Evolutionary conservation across 768 basidiomycete genomes (phyloP).

Genomic region (Boletales sp.): DNA sequence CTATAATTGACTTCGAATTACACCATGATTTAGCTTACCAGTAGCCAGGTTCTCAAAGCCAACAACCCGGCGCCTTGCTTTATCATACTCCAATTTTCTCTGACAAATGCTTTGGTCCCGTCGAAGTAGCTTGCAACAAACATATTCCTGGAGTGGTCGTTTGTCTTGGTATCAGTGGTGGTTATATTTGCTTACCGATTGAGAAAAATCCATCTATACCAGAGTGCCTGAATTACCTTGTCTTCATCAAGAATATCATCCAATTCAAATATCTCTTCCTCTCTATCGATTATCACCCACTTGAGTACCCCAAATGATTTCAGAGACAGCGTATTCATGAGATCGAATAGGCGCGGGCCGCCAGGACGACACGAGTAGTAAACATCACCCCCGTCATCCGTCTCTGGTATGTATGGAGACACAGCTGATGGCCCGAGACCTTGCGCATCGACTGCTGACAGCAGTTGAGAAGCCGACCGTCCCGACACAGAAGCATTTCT

Average conservation of each 20-base stretch:
- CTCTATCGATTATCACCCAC: slow-evolving; percentile 68
- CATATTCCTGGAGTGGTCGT: slow-evolving; percentile 35
- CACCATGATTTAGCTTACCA: slow-evolving; percentile 38
- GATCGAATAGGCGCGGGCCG: slow-evolving; percentile 62
- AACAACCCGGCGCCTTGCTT: slow-evolving; percentile 66
- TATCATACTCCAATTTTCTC: slow-evolving; percentile 63
- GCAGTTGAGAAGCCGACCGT: slow-evolving; percentile 8
- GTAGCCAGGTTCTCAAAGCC: slow-evolving; percentile 57
- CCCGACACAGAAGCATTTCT: slow-evolving; percentile 8
- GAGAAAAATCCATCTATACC: slow-evolving; percentile 71
- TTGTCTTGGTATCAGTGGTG: not conserved
- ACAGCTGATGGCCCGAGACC: slow-evolving; percentile 51
- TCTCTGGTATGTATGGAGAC: slow-evolving; percentile 48
- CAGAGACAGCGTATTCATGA: slow-evolving; percentile 56
- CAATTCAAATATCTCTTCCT: slow-evolving; percentile 72
- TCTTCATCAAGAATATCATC: slow-evolving; percentile 72
- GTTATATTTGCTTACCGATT: slow-evolving; percentile 42
- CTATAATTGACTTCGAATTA: not conserved
- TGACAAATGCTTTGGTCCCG: slow-evolving; percentile 53
- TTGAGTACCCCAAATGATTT: slow-evolving; percentile 61
- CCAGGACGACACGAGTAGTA: slow-evolving; percentile 64
- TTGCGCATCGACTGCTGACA: slow-evolving; percentile 29
- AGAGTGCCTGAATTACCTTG: slow-evolving; percentile 76
- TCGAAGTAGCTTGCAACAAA: slow-evolving; percentile 56
- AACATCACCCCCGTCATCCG: slow-evolving; percentile 44